Evolutionary conservation across 1,284 basidiomycete species (phyloP), one percentile per base, ranked within the genome.

Genomic region (Sphagnurus paluster): DNA sequence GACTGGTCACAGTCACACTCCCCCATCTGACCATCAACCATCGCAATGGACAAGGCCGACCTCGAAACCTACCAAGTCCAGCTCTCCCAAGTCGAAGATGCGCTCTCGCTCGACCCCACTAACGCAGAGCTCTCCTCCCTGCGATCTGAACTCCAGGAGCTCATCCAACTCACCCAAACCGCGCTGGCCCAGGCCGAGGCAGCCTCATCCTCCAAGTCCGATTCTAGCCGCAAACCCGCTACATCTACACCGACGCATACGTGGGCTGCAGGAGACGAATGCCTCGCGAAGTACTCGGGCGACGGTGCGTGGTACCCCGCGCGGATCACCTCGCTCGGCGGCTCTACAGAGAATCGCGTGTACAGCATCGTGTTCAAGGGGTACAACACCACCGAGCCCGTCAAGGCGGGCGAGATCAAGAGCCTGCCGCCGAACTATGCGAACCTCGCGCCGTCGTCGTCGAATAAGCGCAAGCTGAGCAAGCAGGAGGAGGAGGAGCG

Each of bases 331-430:
- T 87, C 87, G 28, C 81, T 98, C 32, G 85, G 88, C 40, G 96
- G 96, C 33, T 87, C 93, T 13, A 73, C 81, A 50, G 88, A 92
- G 41, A 89, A 90, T 56, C 84, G 88, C 8, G 82, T 92, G 54
- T 98, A 91, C 74, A 94, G 89, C 58, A 87, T 99, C 61, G 82
- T 96, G 30, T 99, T 97, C 78, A 92, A 92, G 63, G 91, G 90
- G 2, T 98, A 98, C 75, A 90, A 94, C 56, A 88, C 88, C 29
- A 95, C 94, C n/a, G 94, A 98, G 65, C 82, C 92, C 44, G 80
- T 97, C 25, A 84, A 88, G 50, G 74, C 80, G 16, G 69, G 77
- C 3, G 85, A 90, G 52, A 68, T 97, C 49, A 90, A 91, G 61
- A 60, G 80, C 4, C 74, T 88, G 16, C 85, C 90, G 1, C 51